Percentiles rank a stretch among this genome's conserved stretches.
Conservation (phyloP, 2,329 filamentous ascomycete genomes). For the Aphanoascus verrucosus region DNA sequence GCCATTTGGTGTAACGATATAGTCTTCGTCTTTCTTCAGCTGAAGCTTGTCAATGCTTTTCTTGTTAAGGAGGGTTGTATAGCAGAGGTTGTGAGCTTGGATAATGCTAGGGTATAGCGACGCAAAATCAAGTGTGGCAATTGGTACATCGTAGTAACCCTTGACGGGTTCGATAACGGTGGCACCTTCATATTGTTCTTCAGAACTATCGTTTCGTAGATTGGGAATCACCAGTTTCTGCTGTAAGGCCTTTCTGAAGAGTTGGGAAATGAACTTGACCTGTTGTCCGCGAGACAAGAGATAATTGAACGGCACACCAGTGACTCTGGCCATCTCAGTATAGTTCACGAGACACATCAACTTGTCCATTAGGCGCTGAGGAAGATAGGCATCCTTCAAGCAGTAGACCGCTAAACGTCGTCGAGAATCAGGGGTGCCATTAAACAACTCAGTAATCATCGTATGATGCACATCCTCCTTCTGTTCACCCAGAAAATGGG, state of each 20-base stretch:
- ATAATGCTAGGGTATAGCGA: constrained; percentile 98
- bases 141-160: constrained; percentile 88
- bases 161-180: constrained; percentile 93
- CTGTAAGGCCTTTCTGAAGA: constrained; percentile 89
- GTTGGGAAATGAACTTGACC: constrained; percentile 92
- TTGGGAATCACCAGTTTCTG: constrained; percentile 93
- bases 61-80: constrained; percentile 83
- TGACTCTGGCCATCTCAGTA: constrained; percentile 98
- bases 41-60: constrained; percentile 62
- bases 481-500: constrained; percentile 90
- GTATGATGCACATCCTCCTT: constrained; percentile 98
- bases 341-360: constrained; percentile 98
- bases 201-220: constrained; percentile 55
- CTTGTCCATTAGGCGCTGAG: constrained; percentile 91
- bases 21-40: constrained; percentile 81
- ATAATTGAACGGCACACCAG: constrained; percentile 93
- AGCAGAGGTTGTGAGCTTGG: constrained; percentile 95
- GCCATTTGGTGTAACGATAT: constrained; percentile 89
- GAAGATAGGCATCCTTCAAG: constrained; percentile 91
- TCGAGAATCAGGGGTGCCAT: constrained; percentile 86
- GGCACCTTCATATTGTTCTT: constrained; percentile 93
- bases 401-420: constrained; percentile 90
- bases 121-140: constrained; percentile 96
- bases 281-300: constrained; percentile 87
- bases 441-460: constrained; percentile 98